These are phyloP conservation scores for Mycena sp. DNA, from an alignment of 1,284 basidiomycete species.

Conservation along the genomic window DNA sequence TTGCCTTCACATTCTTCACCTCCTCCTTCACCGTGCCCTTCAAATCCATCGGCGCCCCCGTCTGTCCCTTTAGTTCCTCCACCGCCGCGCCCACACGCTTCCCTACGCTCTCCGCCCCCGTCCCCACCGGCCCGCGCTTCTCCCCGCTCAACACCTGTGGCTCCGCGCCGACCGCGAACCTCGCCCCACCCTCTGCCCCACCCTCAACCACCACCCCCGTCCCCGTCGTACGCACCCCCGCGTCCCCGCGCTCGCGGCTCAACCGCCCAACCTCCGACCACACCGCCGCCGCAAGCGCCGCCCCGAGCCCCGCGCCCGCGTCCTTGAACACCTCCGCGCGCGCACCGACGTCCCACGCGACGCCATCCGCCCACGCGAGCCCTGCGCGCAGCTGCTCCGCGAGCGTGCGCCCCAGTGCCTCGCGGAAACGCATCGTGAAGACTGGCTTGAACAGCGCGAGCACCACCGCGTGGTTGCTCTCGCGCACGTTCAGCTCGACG, in stretches of 20 bases:
- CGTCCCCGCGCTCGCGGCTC: conserved; percentile 49
- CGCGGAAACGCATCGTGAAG: conserved; percentile 61
- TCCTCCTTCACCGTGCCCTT: conserved; percentile 42
- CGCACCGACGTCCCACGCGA: conserved; percentile 65
- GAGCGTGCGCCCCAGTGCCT: conserved; percentile 64
- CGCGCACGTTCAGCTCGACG: conserved; percentile 58
- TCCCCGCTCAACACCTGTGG: conserved; percentile 72
- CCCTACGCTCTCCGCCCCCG: conserved; percentile 55
- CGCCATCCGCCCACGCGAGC: conserved; percentile 60
- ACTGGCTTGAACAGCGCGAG: conserved; percentile 69
- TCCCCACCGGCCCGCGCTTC: conserved; percentile 70
- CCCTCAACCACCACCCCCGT: conserved; percentile 62
- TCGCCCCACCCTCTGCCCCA: conserved; percentile 45
- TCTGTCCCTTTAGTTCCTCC: conserved; percentile 38
- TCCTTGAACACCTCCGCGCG: conserved; percentile 71
- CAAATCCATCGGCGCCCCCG: conserved; percentile 42
- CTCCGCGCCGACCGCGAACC: conserved; percentile 72
- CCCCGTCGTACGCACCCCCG: conserved; percentile 63
- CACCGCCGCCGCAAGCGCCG: conserved; percentile 60
- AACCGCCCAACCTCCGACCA: conserved; percentile 73
- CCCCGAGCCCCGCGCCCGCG: conserved; percentile 59
- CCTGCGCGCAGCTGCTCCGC: conserved; percentile 59
- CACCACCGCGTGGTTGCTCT: conserved; percentile 70
- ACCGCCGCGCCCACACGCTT: conserved; percentile 23
- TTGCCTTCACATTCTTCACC: conserved; percentile 31